Conservation (phyloP, 257 asterid genomes). For the Anisodus acutangulus region DNA sequence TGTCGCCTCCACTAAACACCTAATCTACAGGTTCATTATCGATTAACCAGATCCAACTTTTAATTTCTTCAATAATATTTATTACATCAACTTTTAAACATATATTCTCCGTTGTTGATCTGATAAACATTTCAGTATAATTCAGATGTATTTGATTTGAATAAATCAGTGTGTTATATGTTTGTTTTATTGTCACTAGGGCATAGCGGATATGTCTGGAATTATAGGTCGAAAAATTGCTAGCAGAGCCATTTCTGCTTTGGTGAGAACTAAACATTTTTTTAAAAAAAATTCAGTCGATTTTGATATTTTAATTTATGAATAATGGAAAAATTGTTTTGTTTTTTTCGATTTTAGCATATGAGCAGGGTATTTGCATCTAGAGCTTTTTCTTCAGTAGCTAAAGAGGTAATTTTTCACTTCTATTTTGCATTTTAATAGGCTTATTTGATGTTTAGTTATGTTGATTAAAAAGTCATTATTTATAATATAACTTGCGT, state of each 20-base stretch:
- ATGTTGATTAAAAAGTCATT: not conserved
- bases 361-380: slow-evolving; percentile 54
- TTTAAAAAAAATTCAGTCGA: slow-evolving; percentile 21
- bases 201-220: slow-evolving; percentile 55
- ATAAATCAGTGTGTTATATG: not conserved
- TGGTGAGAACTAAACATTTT: slow-evolving; percentile 38
- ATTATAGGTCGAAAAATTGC: slow-evolving; percentile 48
- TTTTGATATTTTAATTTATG: slow-evolving; percentile 18
- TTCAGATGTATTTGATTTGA: not conserved
- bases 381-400: slow-evolving; percentile 69
- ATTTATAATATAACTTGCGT: slow-evolving; percentile 31
- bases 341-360: slow-evolving; percentile 24
- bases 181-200: slow-evolving; percentile 25
- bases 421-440: not conserved
- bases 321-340: not conserved
- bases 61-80: not conserved
- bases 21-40: slow-evolving; percentile 1
- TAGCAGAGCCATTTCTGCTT: slow-evolving; percentile 49
- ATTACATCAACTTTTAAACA: not conserved
- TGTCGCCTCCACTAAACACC: not conserved
- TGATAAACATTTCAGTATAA: not conserved
- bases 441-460: not conserved
- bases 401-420: slow-evolving; percentile 55
- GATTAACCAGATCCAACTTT: not conserved
- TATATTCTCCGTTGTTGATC: not conserved